phyloP scores from a whole-genome alignment of 768 basidiomycete species.

The Auriculariales sp. region DNA sequence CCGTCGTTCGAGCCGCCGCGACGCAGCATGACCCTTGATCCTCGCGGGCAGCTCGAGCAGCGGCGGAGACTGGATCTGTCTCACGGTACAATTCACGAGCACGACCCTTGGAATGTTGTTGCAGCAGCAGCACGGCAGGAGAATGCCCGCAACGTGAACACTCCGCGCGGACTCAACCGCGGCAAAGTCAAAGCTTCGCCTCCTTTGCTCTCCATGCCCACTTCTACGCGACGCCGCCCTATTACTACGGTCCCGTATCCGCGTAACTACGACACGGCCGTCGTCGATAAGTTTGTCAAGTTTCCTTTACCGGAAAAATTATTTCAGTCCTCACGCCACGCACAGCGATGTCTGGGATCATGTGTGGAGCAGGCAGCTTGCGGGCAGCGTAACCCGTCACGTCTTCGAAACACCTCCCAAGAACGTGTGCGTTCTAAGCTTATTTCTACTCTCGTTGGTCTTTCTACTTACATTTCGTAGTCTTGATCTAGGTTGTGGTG shows the following conservation, averaged over 20 bases:
- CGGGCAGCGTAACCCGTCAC: slow-evolving; percentile 50
- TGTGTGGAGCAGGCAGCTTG: slow-evolving; percentile 34
- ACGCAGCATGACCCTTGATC: not conserved
- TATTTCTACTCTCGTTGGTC: slow-evolving; percentile 2
- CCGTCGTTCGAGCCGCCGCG: not conserved
- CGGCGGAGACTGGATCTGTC: not conserved
- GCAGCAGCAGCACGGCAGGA: not conserved
- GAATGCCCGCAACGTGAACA: not conserved
- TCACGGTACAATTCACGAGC: not conserved
- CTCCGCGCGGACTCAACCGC: not conserved
- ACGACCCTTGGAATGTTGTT: not conserved
- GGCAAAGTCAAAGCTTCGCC: not conserved
- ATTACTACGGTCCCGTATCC: slow-evolving; percentile 44
- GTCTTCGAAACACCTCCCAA: slow-evolving; percentile 42
- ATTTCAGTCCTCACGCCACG: not conserved
- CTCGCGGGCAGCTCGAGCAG: not conserved
- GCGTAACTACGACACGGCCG: slow-evolving; percentile 44
- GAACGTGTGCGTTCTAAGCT: slow-evolving; percentile 35
- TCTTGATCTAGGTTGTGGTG: slow-evolving; percentile 63
- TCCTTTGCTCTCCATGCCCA: not conserved
- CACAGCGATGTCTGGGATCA: slow-evolving; percentile 58
- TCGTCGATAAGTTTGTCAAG: slow-evolving; percentile 49
- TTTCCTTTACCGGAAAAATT: slow-evolving; percentile 3
- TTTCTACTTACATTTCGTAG: slow-evolving; percentile 15
- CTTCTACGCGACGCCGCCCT: not conserved